Evolutionary conservation across 169 alveolate genomes (phyloP).

Genomic region (Theileria luwenshuni): DNA sequence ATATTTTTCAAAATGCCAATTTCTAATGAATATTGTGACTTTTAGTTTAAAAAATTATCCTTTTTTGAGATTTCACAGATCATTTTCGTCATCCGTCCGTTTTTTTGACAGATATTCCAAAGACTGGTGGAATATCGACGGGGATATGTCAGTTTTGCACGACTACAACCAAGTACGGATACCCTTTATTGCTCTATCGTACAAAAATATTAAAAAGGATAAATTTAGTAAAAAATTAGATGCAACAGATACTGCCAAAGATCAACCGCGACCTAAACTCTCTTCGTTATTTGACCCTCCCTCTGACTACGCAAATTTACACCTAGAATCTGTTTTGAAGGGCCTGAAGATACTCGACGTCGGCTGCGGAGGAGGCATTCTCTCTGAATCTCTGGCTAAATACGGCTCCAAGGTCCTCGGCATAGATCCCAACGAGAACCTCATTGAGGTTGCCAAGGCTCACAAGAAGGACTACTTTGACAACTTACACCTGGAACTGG

Average conservation of each 20-base stretch:
- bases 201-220: conserved; percentile 15
- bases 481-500: conserved; percentile 21
- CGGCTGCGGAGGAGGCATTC: conserved; percentile 87
- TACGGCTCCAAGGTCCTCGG: conserved; percentile 80
- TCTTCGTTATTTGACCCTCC: background rate
- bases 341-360: conserved; percentile 75
- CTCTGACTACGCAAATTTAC: background rate
- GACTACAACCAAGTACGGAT: conserved; percentile 67
- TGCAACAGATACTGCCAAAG: no score
- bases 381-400: conserved; percentile 81
- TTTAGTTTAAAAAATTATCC: background rate
- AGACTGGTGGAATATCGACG: conserved; percentile 68
- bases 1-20: background rate
- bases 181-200: conserved; percentile 65
- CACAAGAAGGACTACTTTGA: conserved; percentile 32
- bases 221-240: no score
- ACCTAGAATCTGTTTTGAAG: conserved; percentile 35
- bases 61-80: background rate
- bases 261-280: no score
- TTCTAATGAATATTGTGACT: conserved; percentile 7
- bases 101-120: conserved; percentile 44
- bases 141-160: conserved; percentile 60
- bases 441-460: conserved; percentile 39
- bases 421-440: conserved; percentile 68
- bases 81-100: background rate